Base-by-base conservation (phyloP, 148 eudicot genomes). In the Rhododendron mucronatum region DNA sequence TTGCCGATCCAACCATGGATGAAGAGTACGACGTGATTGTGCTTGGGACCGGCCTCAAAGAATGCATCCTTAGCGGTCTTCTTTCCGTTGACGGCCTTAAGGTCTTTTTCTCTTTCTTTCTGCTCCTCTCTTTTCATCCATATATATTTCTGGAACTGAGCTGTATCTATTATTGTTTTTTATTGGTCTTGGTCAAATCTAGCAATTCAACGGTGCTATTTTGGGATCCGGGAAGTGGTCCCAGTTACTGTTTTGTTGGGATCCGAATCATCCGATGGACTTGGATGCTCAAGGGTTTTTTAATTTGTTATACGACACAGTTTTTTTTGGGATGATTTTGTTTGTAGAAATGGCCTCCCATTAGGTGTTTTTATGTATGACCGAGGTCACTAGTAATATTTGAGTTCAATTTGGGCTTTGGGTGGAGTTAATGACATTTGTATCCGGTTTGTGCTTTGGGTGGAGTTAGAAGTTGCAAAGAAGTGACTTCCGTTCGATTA, bases 1-100 rank as follows among this genome's bases (percentile, higher is more conserved):
- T 83, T 28, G 37, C 77, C 85, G 77, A 83, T 83, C 41, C 77
- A 83, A 45, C 57, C 37, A 83, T 83, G 85, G 85, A 83, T 65
- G 85, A 83, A 65, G 82, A 79, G 57, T 79, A 79, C 59, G 82
- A 79, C 35, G 82, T 79, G 57, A 79, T 79, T 45, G 82, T 79
- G 57, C 82, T 79, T 79, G 82, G 82, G 35, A 79, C 82, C 28
- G 82, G 82, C 50, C 82, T 79, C 82, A 79, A 79, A 48, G 82
- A 79, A 79, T 79, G 82, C 82, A 79, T 79, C 57, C 82, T 79
- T 59, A 79, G 82, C 44, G 82, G 82, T 79, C 82, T 79, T 23
- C 82, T 79, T 48, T 79, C 82, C 21, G 82, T 79, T 33, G 82
- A 79, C 26, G 82, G 82, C 57, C 82, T 79, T 26, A 79, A 79